Evolutionary conservation across 257 asterid genomes (phyloP).

Genomic region (Nicotiana paniculata): DNA sequence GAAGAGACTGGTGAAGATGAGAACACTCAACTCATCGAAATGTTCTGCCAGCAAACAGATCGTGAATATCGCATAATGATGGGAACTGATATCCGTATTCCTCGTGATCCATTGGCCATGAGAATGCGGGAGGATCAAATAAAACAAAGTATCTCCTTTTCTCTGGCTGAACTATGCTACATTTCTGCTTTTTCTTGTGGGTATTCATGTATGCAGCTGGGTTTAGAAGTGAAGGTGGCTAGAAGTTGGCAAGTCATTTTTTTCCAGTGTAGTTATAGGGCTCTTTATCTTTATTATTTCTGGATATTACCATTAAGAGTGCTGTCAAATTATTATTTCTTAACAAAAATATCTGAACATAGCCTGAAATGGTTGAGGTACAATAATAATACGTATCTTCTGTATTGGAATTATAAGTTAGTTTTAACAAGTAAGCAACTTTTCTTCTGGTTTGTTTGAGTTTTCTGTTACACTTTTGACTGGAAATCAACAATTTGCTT

Average conservation of each 20-base stretch:
- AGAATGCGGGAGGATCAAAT: conserved; percentile 90
- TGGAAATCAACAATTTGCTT: neutral
- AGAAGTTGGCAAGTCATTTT: neutral
- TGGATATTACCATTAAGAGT: neutral
- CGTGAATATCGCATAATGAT: conserved; percentile 90
- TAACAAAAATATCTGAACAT: neutral
- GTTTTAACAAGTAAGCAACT: neutral
- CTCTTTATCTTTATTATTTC: neutral
- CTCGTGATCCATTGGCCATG: conserved; percentile 92
- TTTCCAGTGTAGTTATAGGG: neutral
- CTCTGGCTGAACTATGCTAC: neutral
- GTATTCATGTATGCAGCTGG: neutral
- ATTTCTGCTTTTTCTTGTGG: neutral
- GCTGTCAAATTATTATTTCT: neutral
- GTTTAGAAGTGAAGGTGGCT: neutral
- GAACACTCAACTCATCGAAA: conserved; percentile 67
- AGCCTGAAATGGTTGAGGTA: neutral
- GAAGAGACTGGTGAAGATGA: conserved; percentile 99
- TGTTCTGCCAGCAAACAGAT: conserved; percentile 84
- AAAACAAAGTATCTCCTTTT: conserved; percentile 57
- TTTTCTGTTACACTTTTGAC: neutral
- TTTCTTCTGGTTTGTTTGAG: neutral
- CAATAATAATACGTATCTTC: neutral
- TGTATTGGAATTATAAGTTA: neutral
- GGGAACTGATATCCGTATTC: conserved; percentile 84